Evolutionary conservation across 257 asterid species (phyloP), one percentile per base, ranked within the genome.

Genomic region (Gentiana dahurica): DNA sequence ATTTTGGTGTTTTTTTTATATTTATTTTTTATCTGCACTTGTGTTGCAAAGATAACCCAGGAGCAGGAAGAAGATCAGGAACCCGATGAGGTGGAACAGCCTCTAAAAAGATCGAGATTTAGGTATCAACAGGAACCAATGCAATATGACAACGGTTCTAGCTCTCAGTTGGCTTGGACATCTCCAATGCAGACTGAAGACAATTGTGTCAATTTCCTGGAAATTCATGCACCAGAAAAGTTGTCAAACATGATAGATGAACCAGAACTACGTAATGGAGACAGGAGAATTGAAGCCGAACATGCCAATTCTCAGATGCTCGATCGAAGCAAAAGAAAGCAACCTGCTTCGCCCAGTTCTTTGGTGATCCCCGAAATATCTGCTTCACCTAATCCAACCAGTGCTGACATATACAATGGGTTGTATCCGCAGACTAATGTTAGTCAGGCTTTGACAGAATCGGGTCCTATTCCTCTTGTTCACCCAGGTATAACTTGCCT

Each of bases 51-150:
- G 76, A 65, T 33, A 33, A 68, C 36, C 36, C 72, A 66, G n/a
- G 65, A 49, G 36, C 79, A 80, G 66, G 83, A 75, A 66, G 81
- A 78, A 82, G 63, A 79, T 49, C 72, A 71, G 53, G 55, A 65
- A 78, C 58, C 62, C 46, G 87, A 77, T 68, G 90, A 77, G 62
- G 66, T 73, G 39, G 76, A 56, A 53, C 79, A 81, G 51, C 88
- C 95, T 55, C 72, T 72, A 9, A 88, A 82, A 78, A 83, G 90
- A 72, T 66, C 67, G 62, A 76, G 94, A 39, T 81, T 11, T 43
- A 70, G 68, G 69, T 63, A 69, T 69, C 77, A 54, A 12, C 87
- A 73, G 66, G 81, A 78, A 68, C 38, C 68, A 60, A 84, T 81
- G 38, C 49, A 65, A 36, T 60, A 63, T 12, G 4, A 50, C 12